These are phyloP conservation scores for Meredithiella fracta DNA, from an alignment of 2,329 filamentous ascomycete genomes.

Conservation along the genomic window DNA sequence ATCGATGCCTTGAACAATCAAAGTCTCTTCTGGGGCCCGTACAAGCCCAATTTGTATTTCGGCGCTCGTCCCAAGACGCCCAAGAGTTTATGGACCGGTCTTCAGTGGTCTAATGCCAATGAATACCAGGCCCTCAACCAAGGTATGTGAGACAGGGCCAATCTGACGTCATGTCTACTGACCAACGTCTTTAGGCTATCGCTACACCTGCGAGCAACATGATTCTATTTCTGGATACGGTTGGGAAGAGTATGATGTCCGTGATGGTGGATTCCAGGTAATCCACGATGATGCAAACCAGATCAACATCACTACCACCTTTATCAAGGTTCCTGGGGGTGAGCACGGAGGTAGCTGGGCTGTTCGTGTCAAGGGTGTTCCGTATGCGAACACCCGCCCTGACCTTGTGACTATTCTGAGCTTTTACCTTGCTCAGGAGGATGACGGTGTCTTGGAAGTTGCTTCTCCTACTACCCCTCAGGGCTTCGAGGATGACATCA, in stretches of 20 bases:
- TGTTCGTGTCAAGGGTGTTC: slow-evolving; percentile 66
- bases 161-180: not conserved
- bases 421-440: slow-evolving; percentile 72
- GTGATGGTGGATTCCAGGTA: slow-evolving; percentile 71
- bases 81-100: slow-evolving; percentile 61
- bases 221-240: slow-evolving; percentile 90
- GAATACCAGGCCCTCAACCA: slow-evolving; percentile 57
- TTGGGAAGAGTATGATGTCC: slow-evolving; percentile 92
- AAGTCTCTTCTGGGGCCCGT: slow-evolving; percentile 88
- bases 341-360: slow-evolving; percentile 82
- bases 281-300: slow-evolving; percentile 81
- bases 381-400: slow-evolving; percentile 49
- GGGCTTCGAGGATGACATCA: slow-evolving; percentile 44
- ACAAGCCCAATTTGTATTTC: slow-evolving; percentile 88
- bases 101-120: slow-evolving; percentile 83
- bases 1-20: slow-evolving; percentile 44
- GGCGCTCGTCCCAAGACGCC: slow-evolving; percentile 70
- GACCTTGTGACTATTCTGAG: slow-evolving; percentile 61
- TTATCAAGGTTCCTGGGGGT: slow-evolving; percentile 82
- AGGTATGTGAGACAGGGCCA: slow-evolving; percentile 47
- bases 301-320: slow-evolving; percentile 81
- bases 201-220: slow-evolving; percentile 91
- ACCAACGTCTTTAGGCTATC: slow-evolving; percentile 18
- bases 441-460: slow-evolving; percentile 46
- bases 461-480: slow-evolving; percentile 26